Evolutionary conservation across 176 grass and related monocot genomes (phyloP).

Genomic region (Poa annua): DNA sequence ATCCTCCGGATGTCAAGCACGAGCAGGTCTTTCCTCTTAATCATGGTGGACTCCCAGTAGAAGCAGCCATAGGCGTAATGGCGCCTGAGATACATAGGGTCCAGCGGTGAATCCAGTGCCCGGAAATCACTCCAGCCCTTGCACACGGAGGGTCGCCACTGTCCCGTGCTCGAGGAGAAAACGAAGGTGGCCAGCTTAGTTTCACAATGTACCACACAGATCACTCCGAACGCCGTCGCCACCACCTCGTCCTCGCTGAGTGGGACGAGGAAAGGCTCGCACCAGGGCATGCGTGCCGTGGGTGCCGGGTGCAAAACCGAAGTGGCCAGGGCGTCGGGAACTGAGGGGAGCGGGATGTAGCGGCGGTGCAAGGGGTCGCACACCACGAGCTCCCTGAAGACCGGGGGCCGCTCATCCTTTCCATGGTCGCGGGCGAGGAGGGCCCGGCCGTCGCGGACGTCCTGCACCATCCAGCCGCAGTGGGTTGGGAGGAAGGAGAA

Average conservation of each 20-base stretch:
- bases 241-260: background rate
- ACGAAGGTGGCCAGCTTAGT: conserved; percentile 22
- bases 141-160: conserved; percentile 33
- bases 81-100: background rate
- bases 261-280: conserved; percentile 39
- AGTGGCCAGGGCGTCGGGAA: conserved; percentile 20
- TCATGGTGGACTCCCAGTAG: conserved; percentile 31
- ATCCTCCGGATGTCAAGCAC: conserved; percentile 33
- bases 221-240: conserved; percentile 1
- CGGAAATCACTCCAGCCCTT: background rate
- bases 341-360: background rate
- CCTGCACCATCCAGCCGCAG: conserved; percentile 27
- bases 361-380: conserved; percentile 42
- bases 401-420: background rate
- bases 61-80: conserved; percentile 34
- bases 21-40: background rate
- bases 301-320: background rate
- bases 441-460: conserved; percentile 32
- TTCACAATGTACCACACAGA: conserved; percentile 31
- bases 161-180: conserved; percentile 21
- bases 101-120: background rate
- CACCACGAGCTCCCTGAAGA: conserved; percentile 23
- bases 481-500: conserved; percentile 43
- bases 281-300: conserved; percentile 25
- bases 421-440: conserved; percentile 18